Evolutionary conservation across 768 basidiomycete genomes (phyloP).

Genomic region (Porphyrellus cyaneotinctus): DNA sequence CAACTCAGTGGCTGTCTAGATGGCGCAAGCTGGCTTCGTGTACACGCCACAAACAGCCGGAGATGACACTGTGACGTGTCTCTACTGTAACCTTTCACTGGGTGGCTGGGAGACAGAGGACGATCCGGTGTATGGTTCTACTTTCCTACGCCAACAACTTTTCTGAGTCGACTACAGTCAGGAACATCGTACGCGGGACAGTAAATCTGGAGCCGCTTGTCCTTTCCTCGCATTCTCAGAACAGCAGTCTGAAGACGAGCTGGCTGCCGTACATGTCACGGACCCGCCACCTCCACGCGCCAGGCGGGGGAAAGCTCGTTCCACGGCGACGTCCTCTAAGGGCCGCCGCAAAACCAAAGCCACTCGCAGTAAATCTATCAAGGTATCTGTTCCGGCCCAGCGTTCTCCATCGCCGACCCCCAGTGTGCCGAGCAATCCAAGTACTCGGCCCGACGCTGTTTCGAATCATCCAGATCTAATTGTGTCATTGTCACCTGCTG

Average conservation of each 20-base stretch:
- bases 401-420: constrained; percentile 13
- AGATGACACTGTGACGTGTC: constrained; percentile 80
- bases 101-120: constrained; percentile 87
- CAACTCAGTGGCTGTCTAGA: constrained; percentile 34
- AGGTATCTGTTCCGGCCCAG: constrained; percentile 13
- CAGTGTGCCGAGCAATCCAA: neutral
- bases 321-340: constrained; percentile 25
- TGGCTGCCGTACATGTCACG: constrained; percentile 6
- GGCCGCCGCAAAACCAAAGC: constrained; percentile 21
- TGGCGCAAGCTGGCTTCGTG: constrained; percentile 88
- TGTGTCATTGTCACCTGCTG: constrained; percentile 13
- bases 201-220: constrained; percentile 42
- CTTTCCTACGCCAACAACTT: neutral
- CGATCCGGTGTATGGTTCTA: constrained; percentile 71
- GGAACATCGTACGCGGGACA: constrained; percentile 68
- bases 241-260: constrained; percentile 25
- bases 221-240: constrained; percentile 38
- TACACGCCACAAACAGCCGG: constrained; percentile 63
- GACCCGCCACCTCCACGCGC: constrained; percentile 13
- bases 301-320: constrained; percentile 18
- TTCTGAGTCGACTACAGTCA: constrained; percentile 40
- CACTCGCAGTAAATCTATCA: constrained; percentile 21
- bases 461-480: constrained; percentile 5
- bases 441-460: neutral
- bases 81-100: constrained; percentile 77